These are phyloP conservation scores for Irpex sp. DNA, from an alignment of 1,284 basidiomycete species.

Conservation along the genomic window DNA sequence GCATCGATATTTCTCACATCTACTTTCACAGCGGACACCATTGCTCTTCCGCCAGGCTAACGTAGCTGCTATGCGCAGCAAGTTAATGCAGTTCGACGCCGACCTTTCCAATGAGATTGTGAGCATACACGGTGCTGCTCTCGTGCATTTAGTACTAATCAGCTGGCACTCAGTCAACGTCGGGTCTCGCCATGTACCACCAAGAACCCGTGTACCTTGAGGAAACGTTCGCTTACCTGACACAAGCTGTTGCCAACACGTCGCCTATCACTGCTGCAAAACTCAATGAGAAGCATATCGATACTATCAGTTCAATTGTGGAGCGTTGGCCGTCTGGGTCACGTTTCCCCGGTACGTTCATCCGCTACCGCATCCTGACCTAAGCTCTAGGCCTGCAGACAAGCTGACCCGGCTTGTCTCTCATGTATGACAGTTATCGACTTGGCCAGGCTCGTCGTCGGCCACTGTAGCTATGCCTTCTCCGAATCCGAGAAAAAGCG, in stretches of 20 bases:
- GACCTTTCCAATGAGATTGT: constrained; percentile 67
- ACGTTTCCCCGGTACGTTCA: constrained; percentile 75
- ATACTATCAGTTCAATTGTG: constrained; percentile 63
- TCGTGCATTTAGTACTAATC: constrained; percentile 1
- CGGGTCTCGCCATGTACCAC: constrained; percentile 63
- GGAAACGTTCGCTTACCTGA: constrained; percentile 65
- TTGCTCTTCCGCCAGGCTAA: constrained; percentile 88
- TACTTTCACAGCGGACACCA: constrained; percentile 39
- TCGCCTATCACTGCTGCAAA: constrained; percentile 27
- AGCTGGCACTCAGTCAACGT: constrained; percentile 49
- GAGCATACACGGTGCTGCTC: constrained; percentile 19
- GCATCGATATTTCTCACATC: constrained; percentile 51
- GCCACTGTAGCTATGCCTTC: constrained; percentile 55
- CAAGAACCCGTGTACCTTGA: constrained; percentile 64
- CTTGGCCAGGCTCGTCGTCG: constrained; percentile 76
- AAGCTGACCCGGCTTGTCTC: background rate
- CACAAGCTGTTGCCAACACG: constrained; percentile 37
- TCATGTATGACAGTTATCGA: constrained; percentile 73
- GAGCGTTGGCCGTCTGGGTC: constrained; percentile 78
- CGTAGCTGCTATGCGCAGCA: constrained; percentile 80
- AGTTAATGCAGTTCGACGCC: constrained; percentile 81
- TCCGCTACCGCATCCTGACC: background rate
- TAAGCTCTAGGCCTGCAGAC: background rate
- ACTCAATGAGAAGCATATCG: constrained; percentile 50
- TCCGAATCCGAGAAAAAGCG: constrained; percentile 42